A percentile compares a stretch with the other conserved stretches of the same genome.
These are phyloP conservation scores for Trichophyton equinum DNA, from an alignment of 2,329 filamentous ascomycete species.

Conservation along the genomic window DNA sequence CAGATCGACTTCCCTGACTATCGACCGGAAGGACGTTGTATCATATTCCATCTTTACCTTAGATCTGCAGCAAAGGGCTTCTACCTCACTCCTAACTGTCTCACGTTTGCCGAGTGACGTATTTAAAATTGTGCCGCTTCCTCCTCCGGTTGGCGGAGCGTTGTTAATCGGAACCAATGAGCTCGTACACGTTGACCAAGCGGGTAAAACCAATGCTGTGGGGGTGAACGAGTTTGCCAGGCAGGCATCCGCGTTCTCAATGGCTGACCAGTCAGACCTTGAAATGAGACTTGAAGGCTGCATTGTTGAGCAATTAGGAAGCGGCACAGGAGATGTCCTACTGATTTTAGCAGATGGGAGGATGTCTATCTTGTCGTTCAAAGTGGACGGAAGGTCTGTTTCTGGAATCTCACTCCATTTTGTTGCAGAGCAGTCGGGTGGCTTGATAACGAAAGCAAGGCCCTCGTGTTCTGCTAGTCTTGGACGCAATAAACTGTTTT, in stretches of 20 bases:
- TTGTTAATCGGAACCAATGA: constrained; percentile 80
- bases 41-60: constrained; percentile 91
- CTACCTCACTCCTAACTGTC: constrained; percentile 83
- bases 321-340: constrained; percentile 71
- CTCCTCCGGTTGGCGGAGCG: constrained; percentile 76
- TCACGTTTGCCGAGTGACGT: constrained; percentile 76
- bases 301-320: constrained; percentile 60
- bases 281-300: constrained; percentile 71
- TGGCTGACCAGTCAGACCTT: constrained; percentile 75
- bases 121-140: constrained; percentile 67
- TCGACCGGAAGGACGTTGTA: constrained; percentile 69
- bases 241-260: constrained; percentile 66
- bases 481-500: constrained; percentile 58
- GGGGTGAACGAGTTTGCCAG: constrained; percentile 85
- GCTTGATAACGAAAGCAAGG: constrained; percentile 46
- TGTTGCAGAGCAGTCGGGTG: constrained; percentile 51
- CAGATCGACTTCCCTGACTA: constrained; percentile 58
- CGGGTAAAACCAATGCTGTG: constrained; percentile 82
- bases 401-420: constrained; percentile 67
- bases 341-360: constrained; percentile 65
- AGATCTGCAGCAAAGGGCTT: constrained; percentile 83
- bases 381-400: constrained; percentile 79
- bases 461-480: constrained; percentile 60
- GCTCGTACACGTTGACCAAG: constrained; percentile 89
- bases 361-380: constrained; percentile 65